A percentile compares a stretch with the other conserved stretches of the same genome.
Conservation (phyloP, 768 basidiomycete genomes). For the Rhizopogon rudus region DNA sequence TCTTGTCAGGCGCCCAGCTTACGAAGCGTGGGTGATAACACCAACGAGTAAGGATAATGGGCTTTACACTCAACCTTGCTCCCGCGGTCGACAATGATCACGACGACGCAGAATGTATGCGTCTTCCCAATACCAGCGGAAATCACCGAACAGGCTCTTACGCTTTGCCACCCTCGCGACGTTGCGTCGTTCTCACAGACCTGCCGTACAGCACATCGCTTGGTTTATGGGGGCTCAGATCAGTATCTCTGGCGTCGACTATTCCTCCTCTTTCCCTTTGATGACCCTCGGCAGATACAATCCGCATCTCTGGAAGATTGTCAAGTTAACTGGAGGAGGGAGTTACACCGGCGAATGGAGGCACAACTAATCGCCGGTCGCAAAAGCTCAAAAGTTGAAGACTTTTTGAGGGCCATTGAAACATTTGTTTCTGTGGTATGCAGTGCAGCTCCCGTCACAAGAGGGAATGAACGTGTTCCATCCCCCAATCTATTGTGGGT, state of each 20-base stretch:
- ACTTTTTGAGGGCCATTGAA: slow-evolving; percentile 31
- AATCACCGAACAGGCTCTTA: slow-evolving; percentile 52
- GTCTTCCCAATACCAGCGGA: slow-evolving; percentile 49
- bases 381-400: slow-evolving; percentile 15
- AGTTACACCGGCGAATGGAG: slow-evolving; percentile 36
- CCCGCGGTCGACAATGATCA: not conserved
- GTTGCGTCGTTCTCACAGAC: slow-evolving; percentile 56
- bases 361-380: slow-evolving; percentile 30
- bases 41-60: too few relatives aligned
- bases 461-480: slow-evolving; percentile 14
- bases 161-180: slow-evolving; percentile 50
- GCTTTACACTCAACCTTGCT: too few relatives aligned
- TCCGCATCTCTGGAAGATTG: slow-evolving; percentile 8
- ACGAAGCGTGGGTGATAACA: too few relatives aligned
- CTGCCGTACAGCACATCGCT: slow-evolving; percentile 39
- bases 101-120: slow-evolving; percentile 2
- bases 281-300: slow-evolving; percentile 49
- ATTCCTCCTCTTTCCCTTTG: slow-evolving; percentile 55
- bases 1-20: too few relatives aligned
- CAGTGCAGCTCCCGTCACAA: slow-evolving; percentile 27
- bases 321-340: slow-evolving; percentile 28
- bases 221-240: slow-evolving; percentile 48
- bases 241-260: slow-evolving; percentile 66
- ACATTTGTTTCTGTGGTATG: slow-evolving; percentile 37
- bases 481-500: slow-evolving; percentile 47